phyloP scores from a whole-genome alignment of 768 basidiomycete species.

The Rhizopogon roseolus region DNA sequence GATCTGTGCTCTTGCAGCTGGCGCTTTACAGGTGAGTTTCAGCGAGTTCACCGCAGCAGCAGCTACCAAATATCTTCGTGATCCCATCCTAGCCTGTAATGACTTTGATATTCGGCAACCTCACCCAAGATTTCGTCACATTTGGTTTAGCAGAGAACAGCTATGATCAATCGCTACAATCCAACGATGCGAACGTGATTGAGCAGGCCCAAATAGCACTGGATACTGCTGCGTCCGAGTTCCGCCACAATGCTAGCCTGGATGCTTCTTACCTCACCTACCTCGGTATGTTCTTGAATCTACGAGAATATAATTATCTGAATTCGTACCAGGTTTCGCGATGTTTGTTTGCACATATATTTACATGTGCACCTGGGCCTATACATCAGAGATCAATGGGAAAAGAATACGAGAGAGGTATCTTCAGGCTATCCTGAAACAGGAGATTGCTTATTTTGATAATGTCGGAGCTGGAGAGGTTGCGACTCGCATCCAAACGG shows the following conservation, averaged over 20 bases:
- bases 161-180: constrained; percentile 1
- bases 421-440: constrained; percentile 41
- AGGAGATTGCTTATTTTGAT: constrained; percentile 44
- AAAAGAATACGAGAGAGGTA: constrained; percentile 48
- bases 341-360: constrained; percentile 39
- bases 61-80: neutral
- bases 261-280: constrained; percentile 35
- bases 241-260: constrained; percentile 24
- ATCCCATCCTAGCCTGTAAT: constrained; percentile 25
- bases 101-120: constrained; percentile 46
- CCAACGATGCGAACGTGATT: constrained; percentile 8
- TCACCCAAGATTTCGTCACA: constrained; percentile 36
- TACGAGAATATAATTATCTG: neutral
- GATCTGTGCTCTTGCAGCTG: constrained; percentile 64
- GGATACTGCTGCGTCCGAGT: constrained; percentile 8
- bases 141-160: constrained; percentile 18
- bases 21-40: constrained; percentile 67
- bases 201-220: constrained; percentile 6
- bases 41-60: neutral
- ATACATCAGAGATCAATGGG: constrained; percentile 39
- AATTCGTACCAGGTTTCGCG: constrained; percentile 32
- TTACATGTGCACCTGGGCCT: constrained; percentile 33
- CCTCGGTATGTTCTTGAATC: constrained; percentile 28
- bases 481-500: constrained; percentile 41
- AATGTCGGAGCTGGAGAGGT: constrained; percentile 52